Conservation (phyloP, 768 basidiomycete species). For the Tylopilus sp. region DNA sequence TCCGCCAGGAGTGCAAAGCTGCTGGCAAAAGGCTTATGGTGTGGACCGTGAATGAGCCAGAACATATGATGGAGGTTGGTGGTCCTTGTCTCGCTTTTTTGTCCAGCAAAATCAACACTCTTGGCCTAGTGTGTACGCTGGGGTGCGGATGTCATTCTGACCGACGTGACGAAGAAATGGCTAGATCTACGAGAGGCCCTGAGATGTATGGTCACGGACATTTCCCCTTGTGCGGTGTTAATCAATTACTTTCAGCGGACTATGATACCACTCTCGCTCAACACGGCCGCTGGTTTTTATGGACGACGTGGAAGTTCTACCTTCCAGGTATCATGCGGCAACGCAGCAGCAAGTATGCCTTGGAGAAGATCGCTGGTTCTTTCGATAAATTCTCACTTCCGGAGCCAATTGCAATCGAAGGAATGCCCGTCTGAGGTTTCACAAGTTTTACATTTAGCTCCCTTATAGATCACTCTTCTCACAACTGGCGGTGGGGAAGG, state of each 20-base stretch:
- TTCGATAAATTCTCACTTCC: conserved; percentile 39
- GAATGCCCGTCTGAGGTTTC: conserved; percentile 11
- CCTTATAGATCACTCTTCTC: conserved; percentile 1
- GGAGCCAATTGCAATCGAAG: conserved; percentile 22
- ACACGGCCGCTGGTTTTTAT: conserved; percentile 68
- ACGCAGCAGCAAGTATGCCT: conserved; percentile 25
- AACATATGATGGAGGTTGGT: conserved; percentile 86
- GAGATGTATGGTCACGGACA: conserved; percentile 43
- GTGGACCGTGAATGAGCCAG: conserved; percentile 93
- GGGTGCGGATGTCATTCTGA: conserved; percentile 76
- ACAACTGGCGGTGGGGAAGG: neutral
- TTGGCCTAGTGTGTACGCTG: conserved; percentile 64
- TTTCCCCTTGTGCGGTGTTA: neutral
- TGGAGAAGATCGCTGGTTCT: conserved; percentile 55
- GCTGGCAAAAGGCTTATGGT: conserved; percentile 85
- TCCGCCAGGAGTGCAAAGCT: conserved; percentile 72
- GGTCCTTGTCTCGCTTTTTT: neutral
- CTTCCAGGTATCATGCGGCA: conserved; percentile 42
- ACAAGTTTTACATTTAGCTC: neutral
- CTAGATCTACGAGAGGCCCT: conserved; percentile 58
- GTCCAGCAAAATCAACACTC: neutral
- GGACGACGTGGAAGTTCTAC: conserved; percentile 65
- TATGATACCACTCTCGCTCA: conserved; percentile 62
- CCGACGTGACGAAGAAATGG: conserved; percentile 70
- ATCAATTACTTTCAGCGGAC: conserved; percentile 42